These are phyloP conservation scores for Coriolopsis trogii DNA, from an alignment of 1,284 basidiomycete genomes.

Conservation along the genomic window DNA sequence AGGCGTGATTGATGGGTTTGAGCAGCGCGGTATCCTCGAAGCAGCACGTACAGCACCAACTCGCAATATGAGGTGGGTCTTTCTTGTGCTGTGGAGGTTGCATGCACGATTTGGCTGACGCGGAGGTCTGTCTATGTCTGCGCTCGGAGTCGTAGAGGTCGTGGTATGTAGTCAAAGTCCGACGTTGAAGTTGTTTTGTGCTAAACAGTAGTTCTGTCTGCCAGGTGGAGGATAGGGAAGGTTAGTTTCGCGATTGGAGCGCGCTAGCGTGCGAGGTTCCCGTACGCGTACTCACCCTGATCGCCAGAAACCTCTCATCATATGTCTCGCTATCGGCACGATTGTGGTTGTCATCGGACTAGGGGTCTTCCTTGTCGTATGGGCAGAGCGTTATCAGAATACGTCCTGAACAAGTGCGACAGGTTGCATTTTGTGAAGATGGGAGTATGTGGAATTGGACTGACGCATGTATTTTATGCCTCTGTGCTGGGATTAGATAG, in stretches of 20 bases:
- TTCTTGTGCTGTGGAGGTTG: too few relatives aligned
- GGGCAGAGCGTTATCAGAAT: constrained; percentile 2
- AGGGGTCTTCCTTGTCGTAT: not conserved
- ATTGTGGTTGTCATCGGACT: constrained; percentile 1
- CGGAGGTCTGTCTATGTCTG: too few relatives aligned
- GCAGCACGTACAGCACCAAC: too few relatives aligned
- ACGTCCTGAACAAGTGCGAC: too few relatives aligned
- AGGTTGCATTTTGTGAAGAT: too few relatives aligned
- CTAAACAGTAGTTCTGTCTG: too few relatives aligned
- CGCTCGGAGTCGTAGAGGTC: not conserved
- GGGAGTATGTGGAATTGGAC: too few relatives aligned
- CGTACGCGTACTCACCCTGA: not conserved
- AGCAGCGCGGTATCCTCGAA: too few relatives aligned
- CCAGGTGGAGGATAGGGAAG: constrained; percentile 1
- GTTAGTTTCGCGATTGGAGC: not conserved
- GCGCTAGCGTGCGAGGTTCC: not conserved
- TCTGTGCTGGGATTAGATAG: too few relatives aligned
- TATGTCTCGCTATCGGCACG: not conserved
- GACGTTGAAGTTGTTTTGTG: not conserved
- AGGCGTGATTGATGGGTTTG: too few relatives aligned
- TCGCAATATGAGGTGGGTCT: not conserved
- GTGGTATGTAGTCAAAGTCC: not conserved
- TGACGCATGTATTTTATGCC: too few relatives aligned
- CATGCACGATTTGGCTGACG: too few relatives aligned
- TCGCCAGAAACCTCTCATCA: not conserved